phyloP scores from a whole-genome alignment of 352 stramenopile species.

The Globisporangium uncinulatum region DNA sequence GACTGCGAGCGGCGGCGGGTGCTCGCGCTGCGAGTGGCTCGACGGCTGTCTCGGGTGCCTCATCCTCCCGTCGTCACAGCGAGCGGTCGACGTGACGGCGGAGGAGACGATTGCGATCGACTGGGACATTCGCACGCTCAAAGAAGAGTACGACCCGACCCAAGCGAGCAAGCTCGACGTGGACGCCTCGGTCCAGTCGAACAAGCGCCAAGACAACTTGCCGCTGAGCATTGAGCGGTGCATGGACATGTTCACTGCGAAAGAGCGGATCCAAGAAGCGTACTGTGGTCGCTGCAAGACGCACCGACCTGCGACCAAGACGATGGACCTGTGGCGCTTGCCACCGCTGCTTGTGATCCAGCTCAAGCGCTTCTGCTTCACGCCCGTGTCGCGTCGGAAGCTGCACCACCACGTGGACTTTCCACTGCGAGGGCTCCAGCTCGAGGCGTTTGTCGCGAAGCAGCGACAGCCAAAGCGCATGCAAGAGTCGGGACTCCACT shows the following conservation, averaged over 20 bases:
- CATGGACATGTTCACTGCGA: constrained; percentile 76
- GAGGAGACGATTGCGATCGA: constrained; percentile 86
- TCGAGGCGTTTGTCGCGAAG: constrained; percentile 77
- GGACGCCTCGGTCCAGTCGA: constrained; percentile 52
- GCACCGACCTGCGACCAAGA: constrained; percentile 96
- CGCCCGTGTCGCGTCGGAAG: constrained; percentile 86
- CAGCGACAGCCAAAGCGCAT: constrained; percentile 47
- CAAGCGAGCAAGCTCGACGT: constrained; percentile 80
- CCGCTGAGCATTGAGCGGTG: constrained; percentile 81
- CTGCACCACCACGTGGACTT: constrained; percentile 93
- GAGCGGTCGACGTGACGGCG: constrained; percentile 73
- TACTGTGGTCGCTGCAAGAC: constrained; percentile 97
- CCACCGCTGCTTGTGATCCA: constrained; percentile 98
- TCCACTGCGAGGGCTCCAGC: constrained; percentile 92
- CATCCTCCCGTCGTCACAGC: constrained; percentile 85
- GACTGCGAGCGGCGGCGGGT: constrained; percentile 75
- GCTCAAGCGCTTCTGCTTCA: constrained; percentile 99
- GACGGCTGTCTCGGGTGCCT: constrained; percentile 73
- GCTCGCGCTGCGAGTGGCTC: constrained; percentile 73
- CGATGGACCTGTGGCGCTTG: constrained; percentile 95
- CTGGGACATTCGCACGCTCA: constrained; percentile 80
- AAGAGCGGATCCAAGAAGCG: constrained; percentile 83
- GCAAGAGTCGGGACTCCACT: constrained; percentile 46
- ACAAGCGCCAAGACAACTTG: constrained; percentile 68
- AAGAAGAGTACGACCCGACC: constrained; percentile 84